Conservation (phyloP, 208 protist species). For the Leptomonas seymouri region DNA sequence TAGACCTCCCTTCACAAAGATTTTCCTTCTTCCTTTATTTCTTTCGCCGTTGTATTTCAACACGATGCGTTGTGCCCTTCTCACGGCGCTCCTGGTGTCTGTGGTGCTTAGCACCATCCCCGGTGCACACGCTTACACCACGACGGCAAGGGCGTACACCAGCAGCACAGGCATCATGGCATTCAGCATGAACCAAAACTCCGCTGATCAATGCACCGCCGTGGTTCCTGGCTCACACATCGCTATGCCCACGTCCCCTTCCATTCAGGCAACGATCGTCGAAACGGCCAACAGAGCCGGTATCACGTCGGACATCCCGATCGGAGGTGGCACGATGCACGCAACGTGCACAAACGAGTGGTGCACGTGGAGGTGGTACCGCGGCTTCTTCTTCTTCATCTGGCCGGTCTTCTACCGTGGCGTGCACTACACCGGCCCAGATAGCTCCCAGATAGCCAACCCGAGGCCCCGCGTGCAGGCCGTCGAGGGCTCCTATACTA, state of each 20-base stretch:
- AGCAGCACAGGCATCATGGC: slow-evolving; percentile 4
- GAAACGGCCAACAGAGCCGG: slow-evolving; percentile 16
- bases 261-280: slow-evolving; percentile 28
- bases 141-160: slow-evolving; percentile 26
- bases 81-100: background rate
- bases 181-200: slow-evolving; percentile 12
- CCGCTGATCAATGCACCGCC: slow-evolving; percentile 13
- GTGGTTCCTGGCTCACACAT: slow-evolving; percentile 34
- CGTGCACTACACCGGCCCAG: slow-evolving; percentile 38
- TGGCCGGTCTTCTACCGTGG: slow-evolving; percentile 47
- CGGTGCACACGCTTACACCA: slow-evolving; percentile 43
- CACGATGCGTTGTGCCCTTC: background rate
- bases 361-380: slow-evolving; percentile 55
- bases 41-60: background rate
- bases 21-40: too few relatives aligned
- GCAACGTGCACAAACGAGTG: slow-evolving; percentile 30
- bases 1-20: too few relatives aligned
- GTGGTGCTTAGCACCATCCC: slow-evolving; percentile 17
- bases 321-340: slow-evolving; percentile 46
- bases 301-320: slow-evolving; percentile 28
- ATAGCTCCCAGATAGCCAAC: slow-evolving; percentile 2
- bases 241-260: slow-evolving; percentile 56
- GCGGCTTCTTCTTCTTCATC: slow-evolving; percentile 48
- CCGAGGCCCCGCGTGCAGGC: slow-evolving; percentile 3
- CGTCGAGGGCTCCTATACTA: slow-evolving; percentile 31